A percentile compares a stretch with the other conserved stretches of the same genome.
These are phyloP conservation scores for Emmonsiellopsis sp. DNA, from an alignment of 2,329 filamentous ascomycete species.

Conservation along the genomic window DNA sequence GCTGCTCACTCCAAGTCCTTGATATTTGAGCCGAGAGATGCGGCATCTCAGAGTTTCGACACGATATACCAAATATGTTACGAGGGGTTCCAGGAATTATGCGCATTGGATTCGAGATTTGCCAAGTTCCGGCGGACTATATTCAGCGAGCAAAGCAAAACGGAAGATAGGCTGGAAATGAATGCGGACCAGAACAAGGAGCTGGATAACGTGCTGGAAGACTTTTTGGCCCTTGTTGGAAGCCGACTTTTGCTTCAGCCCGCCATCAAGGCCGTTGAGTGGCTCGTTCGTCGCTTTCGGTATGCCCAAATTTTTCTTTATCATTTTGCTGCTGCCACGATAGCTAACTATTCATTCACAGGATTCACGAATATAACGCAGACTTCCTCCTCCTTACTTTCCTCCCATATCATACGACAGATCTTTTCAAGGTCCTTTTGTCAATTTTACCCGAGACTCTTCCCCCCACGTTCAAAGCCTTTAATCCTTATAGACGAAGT, in stretches of 20 bases:
- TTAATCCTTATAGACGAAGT: constrained; percentile 75
- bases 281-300: constrained; percentile 86
- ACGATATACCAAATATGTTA: constrained; percentile 77
- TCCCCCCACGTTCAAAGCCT: constrained; percentile 68
- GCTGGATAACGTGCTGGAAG: constrained; percentile 66
- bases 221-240: constrained; percentile 72
- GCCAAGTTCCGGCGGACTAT: constrained; percentile 63
- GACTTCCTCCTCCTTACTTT: constrained; percentile 70
- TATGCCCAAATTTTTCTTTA: constrained; percentile 32
- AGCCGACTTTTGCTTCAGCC: constrained; percentile 72
- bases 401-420: constrained; percentile 81
- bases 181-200: constrained; percentile 71
- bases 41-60: constrained; percentile 81
- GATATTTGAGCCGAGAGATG: constrained; percentile 79
- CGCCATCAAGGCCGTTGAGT: constrained; percentile 85
- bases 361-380: constrained; percentile 87
- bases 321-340: not conserved
- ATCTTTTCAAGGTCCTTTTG: constrained; percentile 74
- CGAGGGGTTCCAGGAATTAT: constrained; percentile 86
- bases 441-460: constrained; percentile 72
- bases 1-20: constrained; percentile 87
- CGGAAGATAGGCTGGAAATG: constrained; percentile 79
- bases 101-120: constrained; percentile 75
- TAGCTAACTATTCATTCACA: constrained; percentile 25
- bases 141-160: constrained; percentile 89